Percentiles rank a stretch among this genome's conserved stretches.
phyloP scores from a whole-genome alignment of 2,329 filamentous ascomycete species.

The Piedraia hortae region DNA sequence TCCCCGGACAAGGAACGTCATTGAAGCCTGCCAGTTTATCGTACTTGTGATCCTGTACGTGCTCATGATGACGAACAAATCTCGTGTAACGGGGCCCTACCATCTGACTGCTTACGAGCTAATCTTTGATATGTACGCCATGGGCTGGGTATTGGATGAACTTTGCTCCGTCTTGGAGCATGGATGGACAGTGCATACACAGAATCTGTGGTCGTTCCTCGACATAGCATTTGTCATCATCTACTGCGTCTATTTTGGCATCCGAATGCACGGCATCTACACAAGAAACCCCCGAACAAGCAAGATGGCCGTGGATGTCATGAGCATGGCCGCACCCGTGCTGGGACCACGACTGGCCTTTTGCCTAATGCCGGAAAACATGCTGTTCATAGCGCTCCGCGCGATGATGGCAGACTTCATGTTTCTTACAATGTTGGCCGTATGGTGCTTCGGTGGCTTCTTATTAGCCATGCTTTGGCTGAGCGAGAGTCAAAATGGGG shows the following conservation, averaged over 20 bases:
- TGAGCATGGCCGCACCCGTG: conserved; percentile 55
- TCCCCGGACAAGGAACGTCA: conserved; percentile 44
- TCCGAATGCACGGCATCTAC: conserved; percentile 38
- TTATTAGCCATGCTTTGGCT: conserved; percentile 57
- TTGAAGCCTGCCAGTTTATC: conserved; percentile 50
- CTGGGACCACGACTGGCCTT: conserved; percentile 57
- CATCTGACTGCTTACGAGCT: conserved; percentile 23
- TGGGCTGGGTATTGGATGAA: conserved; percentile 56
- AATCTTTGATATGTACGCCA: conserved; percentile 42
- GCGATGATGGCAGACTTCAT: conserved; percentile 73
- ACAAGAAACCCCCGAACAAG: conserved; percentile 14
- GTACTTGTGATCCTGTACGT: conserved; percentile 42
- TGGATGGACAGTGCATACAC: conserved; percentile 54
- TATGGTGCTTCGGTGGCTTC: conserved; percentile 67
- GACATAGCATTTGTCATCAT: conserved; percentile 53
- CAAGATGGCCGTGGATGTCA: conserved; percentile 37
- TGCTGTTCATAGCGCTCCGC: conserved; percentile 53
- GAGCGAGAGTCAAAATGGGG: conserved; percentile 26
- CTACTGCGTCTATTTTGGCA: conserved; percentile 37
- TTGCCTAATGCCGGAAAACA: conserved; percentile 56
- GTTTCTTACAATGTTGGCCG: conserved; percentile 44
- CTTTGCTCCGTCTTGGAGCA: conserved; percentile 53
- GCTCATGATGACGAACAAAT: conserved; percentile 40
- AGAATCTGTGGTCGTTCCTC: conserved; percentile 71
- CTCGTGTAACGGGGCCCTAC: conserved; percentile 18